Percentiles rank a stretch among this genome's conserved stretches.
Evolutionary conservation across 495 filamentous ascomycete species (phyloP).

Genomic region (Massariosphaeria phaeospora): DNA sequence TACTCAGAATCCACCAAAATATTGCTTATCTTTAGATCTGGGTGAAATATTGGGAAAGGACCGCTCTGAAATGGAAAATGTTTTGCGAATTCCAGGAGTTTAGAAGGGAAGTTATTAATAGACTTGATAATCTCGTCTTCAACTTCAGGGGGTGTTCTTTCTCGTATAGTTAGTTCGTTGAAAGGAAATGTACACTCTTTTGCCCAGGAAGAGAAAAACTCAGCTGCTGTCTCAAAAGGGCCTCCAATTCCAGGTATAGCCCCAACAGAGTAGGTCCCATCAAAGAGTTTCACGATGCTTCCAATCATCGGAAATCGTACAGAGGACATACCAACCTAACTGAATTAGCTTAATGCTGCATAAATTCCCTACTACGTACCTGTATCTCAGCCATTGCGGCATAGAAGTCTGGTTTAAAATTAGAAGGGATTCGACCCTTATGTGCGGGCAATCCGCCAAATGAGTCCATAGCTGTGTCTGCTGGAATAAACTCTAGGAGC

Average conservation of each 20-base stretch:
- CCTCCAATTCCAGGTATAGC: conserved; percentile 9
- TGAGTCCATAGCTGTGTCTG: conserved; percentile 14
- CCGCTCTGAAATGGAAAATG: conserved; percentile 3
- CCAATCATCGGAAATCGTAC: conserved; percentile 9
- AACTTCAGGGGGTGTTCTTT: conserved; percentile 4
- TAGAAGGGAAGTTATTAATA: conserved; percentile 8
- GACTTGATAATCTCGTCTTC: conserved; percentile 4
- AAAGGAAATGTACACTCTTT: conserved; percentile 4
- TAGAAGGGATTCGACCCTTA: conserved; percentile 9
- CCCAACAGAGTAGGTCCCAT: conserved; percentile 11
- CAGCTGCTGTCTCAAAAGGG: conserved; percentile 2
- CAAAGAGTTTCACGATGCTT: conserved; percentile 3
- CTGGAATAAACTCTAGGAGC: conserved; percentile 13
- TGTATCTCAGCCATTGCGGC: conserved; percentile 5
- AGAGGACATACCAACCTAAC: conserved; percentile 1
- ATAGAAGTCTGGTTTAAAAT: conserved; percentile 8
- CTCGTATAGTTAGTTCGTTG: neutral
- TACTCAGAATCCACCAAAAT: conserved; percentile 13
- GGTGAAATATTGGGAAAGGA: conserved; percentile 7
- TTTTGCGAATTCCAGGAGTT: conserved; percentile 4
- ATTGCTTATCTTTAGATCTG: conserved; percentile 14
- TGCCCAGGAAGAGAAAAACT: conserved; percentile 5
- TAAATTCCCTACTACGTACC: conserved; percentile 8
- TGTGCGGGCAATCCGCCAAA: conserved; percentile 8
- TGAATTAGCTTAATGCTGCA: conserved; percentile 7